Percentiles rank a stretch among this genome's conserved stretches.
These are phyloP conservation scores for Filosporella fistucella DNA, from an alignment of 495 filamentous ascomycete species.

Conservation along the genomic window DNA sequence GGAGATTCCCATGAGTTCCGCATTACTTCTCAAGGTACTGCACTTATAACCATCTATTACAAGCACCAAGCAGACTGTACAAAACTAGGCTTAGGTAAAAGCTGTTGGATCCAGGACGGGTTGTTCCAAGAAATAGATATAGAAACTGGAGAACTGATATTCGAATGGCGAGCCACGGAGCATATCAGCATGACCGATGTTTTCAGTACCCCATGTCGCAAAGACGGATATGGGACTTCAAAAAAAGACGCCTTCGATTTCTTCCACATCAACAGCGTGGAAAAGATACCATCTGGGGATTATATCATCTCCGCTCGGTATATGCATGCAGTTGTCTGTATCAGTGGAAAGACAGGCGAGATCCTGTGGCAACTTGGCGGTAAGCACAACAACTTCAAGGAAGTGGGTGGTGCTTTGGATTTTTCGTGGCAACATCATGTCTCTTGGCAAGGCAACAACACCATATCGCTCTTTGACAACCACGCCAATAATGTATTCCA, in stretches of 20 bases:
- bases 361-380: slow-evolving; percentile 56
- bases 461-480: slow-evolving; percentile 54
- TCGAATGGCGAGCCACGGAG: slow-evolving; percentile 36
- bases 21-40: slow-evolving; percentile 43
- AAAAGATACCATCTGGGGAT: slow-evolving; percentile 51
- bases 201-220: neutral
- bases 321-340: slow-evolving; percentile 52
- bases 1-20: slow-evolving; percentile 37
- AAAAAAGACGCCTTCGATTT: slow-evolving; percentile 48
- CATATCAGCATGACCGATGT: slow-evolving; percentile 15
- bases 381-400: slow-evolving; percentile 36
- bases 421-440: slow-evolving; percentile 64
- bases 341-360: slow-evolving; percentile 53
- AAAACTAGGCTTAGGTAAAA: slow-evolving; percentile 29
- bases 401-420: slow-evolving; percentile 18
- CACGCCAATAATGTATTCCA: slow-evolving; percentile 46
- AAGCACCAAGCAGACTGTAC: slow-evolving; percentile 35
- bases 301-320: slow-evolving; percentile 58
- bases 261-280: slow-evolving; percentile 62
- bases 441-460: slow-evolving; percentile 44
- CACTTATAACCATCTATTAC: slow-evolving; percentile 46
- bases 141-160: slow-evolving; percentile 35
- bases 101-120: slow-evolving; percentile 30
- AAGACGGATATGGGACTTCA: slow-evolving; percentile 12
- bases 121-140: slow-evolving; percentile 35